Evolutionary conservation across 306 rosid species (phyloP), one percentile per base, ranked within the genome.

Genomic region (Psophocarpus tetragonolobus): DNA sequence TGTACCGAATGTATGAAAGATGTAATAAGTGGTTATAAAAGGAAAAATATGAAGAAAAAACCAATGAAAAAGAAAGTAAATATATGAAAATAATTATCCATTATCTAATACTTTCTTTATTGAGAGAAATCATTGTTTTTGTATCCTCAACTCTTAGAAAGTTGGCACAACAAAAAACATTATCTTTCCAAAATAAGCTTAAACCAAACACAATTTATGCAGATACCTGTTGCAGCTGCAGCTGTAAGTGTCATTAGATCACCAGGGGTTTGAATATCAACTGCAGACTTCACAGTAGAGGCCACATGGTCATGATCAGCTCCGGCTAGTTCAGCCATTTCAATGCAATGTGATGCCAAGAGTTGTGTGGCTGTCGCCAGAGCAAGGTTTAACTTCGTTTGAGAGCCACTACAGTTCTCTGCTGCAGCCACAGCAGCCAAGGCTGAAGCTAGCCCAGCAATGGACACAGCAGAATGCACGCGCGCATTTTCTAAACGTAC

Each of bases 181-280:
- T 60, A 0, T 45, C 17, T 36, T 38, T 21, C 6, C 26, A 36
- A 64, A 66, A 39, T 20, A 66, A 65, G 18, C 9, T 50, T 39
- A 12, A 66, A 41, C 35, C 35, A 23, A 66, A 39, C 3, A 20
- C 4, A 2, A 5, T 9, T 21, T 21, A 21, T 11, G 72, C 27
- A 77, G 78, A 71, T 76, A 91, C 97, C 98, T 76, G 98, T 93
- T 51, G 98, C 95, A 74, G 98, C 95, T 7, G 98, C 94, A 61
- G 97, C 98, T 1, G 94, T 91, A 17, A 91, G 88, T 62, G 98
- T 93, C 87, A 85, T 84, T 38, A 93, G 93, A 77, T 93, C 98
- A 20, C 98, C 88, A 0, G 95, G 88, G 33, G 88, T 88, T n/a
- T 53, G 89, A 80, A 93, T 84, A 68, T 84, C 92, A 17, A 91